Evolutionary conservation across 2,329 filamentous ascomycete species (phyloP), one percentile per base, ranked within the genome.

Genomic region (Fusarium sp.): DNA sequence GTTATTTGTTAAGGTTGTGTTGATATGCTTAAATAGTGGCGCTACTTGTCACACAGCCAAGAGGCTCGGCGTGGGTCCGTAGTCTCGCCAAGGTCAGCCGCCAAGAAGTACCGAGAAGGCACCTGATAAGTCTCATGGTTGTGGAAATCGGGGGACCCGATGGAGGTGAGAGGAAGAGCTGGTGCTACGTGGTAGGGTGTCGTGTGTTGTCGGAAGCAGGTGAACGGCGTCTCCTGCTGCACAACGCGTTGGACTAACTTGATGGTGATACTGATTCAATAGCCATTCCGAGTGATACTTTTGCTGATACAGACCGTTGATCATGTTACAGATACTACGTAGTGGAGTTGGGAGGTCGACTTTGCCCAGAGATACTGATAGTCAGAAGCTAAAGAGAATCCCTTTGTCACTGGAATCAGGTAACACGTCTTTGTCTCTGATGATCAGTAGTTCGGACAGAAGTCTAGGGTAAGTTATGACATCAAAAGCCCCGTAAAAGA

Each of bases 1-100:
- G 58, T 67, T 58, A 56, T 54, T 57, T 49, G 42, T 49, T 40
- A 63, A 55, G 56, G 25, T 49, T 63, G 59, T 57, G 42, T 46
- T 40, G 29, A 47, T 58, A 51, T 64, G 52, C 61, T 67, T 53
- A 55, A 36, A 47, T 59, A 35, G 48, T 66, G 51, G 61, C 27
- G 23, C 48, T 43, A 63, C 27, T 49, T n/a, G 31, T 59, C 59
- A 48, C 20, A 36, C 46, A 43, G 55, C 63, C 60, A 66, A 66
- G 63, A 41, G 29, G 20, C 42, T 55, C 39, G 52, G 41, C 36
- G 42, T 55, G 54, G 61, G 46, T 29, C 58, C 21, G 58, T 53
- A 18, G 40, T 35, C 36, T 29, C 14, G 60, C 40, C 50, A 61
- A 57, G 50, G 11, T 21, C 25, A 27, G 23, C 11, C 4, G 46